Base-by-base conservation (phyloP, 2,329 filamentous ascomycete genomes). In the Clonostachys chloroleuca region DNA sequence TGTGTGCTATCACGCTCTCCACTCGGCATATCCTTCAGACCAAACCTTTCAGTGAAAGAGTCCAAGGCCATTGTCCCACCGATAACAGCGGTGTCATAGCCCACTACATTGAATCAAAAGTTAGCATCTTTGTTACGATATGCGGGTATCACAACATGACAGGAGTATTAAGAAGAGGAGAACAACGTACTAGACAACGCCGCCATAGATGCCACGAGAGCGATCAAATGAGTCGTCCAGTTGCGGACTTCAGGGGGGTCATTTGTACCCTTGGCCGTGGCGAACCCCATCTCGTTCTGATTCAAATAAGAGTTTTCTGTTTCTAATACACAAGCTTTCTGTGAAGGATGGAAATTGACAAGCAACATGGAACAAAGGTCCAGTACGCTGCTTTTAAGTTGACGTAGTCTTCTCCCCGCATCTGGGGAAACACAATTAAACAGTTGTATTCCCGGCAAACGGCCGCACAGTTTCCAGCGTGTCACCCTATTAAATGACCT, bases 251-350 rank as follows among this genome's bases (percentile, higher is more conserved):
- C 61, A 39, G 61, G 59, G 51, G 61, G 61, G 51, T 64, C 61
- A 45, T 55, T 53, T 40, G 61, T 63, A 51, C 61, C 65, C 61
- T 71, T 73, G 42, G 65, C 61, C 24, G 24, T 52, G 61, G 59
- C 51, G 60, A 64, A 53, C 55, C 63, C 47, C 47, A 48, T 17
- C 37, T 43, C 47, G 45, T 48, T 40, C 40, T 34, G 10, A 39
- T 12, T 16, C 6, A 36, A 34, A 8, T 43, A 4, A 16, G 24
- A 30, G n/a, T 43, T 16, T 34, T 20, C 16, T 43, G 3, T 9
- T 30, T 43, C 10, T 4, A 12, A 13, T 40, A 30, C 9, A 30
- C 9, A 30, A 30, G 9, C 24, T 10, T 30, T 30, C 9, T 30
- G 9, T 30, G 10, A 30, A 30, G 8, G 24, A 4, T 3, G 10